phyloP scores from a whole-genome alignment of 1,284 basidiomycete species.

The Anthracocystis panici-leucophaei region DNA sequence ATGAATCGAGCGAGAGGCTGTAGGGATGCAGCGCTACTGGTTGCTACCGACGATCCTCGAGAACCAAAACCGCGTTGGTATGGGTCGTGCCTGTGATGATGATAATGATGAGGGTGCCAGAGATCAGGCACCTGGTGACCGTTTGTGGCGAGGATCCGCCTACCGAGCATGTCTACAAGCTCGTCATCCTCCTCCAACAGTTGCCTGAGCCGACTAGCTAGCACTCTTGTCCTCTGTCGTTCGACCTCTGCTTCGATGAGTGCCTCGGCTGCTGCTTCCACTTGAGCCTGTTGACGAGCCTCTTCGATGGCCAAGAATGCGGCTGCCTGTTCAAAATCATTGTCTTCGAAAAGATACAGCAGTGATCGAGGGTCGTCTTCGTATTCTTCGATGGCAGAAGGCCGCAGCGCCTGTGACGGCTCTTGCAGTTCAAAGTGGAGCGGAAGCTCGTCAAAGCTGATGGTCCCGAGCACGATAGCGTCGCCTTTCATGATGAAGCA shows the following conservation, averaged over 20 bases:
- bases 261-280: slow-evolving; percentile 21
- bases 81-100: slow-evolving; percentile 1
- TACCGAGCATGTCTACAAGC: slow-evolving; percentile 50
- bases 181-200: slow-evolving; percentile 54
- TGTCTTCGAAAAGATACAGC: slow-evolving; percentile 54
- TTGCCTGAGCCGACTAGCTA: slow-evolving; percentile 25
- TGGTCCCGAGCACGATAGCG: slow-evolving; percentile 20
- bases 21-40: neutral
- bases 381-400: slow-evolving; percentile 48
- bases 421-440: slow-evolving; percentile 15
- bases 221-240: slow-evolving; percentile 11
- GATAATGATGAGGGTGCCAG: slow-evolving; percentile 22
- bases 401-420: slow-evolving; percentile 20
- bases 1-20: neutral
- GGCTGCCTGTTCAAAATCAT: slow-evolving; percentile 37
- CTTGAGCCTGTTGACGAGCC: slow-evolving; percentile 22
- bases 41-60: neutral
- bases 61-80: neutral
- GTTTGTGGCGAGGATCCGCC: slow-evolving; percentile 45
- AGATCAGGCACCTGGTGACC: slow-evolving; percentile 46
- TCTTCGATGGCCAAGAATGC: slow-evolving; percentile 26
- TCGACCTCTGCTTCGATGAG: slow-evolving; percentile 26
- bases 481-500: slow-evolving; percentile 15
- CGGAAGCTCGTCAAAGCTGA: slow-evolving; percentile 45
- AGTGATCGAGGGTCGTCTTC: slow-evolving; percentile 45